Base-by-base conservation (phyloP, 805 yeast species). In the Schwanniomyces vanrijiae region DNA sequence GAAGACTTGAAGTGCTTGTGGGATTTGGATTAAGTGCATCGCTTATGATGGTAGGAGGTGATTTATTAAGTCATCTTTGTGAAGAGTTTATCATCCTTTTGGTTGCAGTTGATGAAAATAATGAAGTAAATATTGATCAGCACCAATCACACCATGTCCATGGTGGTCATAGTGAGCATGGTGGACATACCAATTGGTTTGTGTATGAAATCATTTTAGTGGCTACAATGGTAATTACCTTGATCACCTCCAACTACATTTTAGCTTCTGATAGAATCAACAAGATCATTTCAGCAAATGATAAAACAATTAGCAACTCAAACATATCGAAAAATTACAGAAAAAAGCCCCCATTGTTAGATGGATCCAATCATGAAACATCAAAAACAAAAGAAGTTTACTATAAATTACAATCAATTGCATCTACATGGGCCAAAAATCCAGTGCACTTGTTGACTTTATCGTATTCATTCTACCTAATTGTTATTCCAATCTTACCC, bases 1-100 rank as follows among this genome's bases (percentile, higher is more conserved):
- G 95, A n/a, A 75, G 99, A 48, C 76, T 88, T 13, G 97, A 92
- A 60, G 95, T 92, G 0, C 68, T 92, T 14, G 83, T 87, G 39
- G 95, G 96, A 2, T 91, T 91, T 70, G 96, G 95, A 0, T 71
- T 90, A 37, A 82, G 94, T 13, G 84, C 92, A 1, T 85, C 96
- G 1, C 76, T 92, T 50, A 73, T 91, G 20, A 92, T 91, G 79
- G 95, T 92, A 50, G 97, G 98, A 0, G 80, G 90, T 43, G 98
- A 92, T 65, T 71, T 94, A 44, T 69, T 88, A 39, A 88, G 96
- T 40, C 99, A 92, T 65, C 75, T 88, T n/a, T 56, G 88, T 14
- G 97, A 92, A 64, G 96, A 89, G 52, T 56, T 82, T 22, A 80
- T 85, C 25, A 72, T 79, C 9, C 61, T 63, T 4, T 56, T 75